Conservation (phyloP, 2,329 filamentous ascomycete genomes). For the Thielaviopsis musarum region DNA sequence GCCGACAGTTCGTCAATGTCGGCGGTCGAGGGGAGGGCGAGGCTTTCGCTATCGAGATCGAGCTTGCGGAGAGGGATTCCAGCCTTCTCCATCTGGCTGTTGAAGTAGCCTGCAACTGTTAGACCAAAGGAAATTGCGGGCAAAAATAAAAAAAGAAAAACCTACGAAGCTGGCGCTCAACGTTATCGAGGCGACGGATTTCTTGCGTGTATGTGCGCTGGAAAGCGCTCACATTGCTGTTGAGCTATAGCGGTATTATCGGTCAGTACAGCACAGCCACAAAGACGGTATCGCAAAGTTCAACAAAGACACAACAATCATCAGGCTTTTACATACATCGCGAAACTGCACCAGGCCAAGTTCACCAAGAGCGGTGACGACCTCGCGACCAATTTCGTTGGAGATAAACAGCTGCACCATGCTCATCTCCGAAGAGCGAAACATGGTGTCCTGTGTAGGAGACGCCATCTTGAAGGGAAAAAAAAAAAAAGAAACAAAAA, state of each 20-base stretch:
- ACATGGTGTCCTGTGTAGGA: constrained; percentile 72
- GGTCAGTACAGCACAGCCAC: constrained; percentile 12
- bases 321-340: constrained; percentile 44
- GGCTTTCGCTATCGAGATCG: constrained; percentile 73
- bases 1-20: constrained; percentile 95
- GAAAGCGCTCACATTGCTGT: constrained; percentile 82
- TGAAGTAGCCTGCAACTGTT: constrained; percentile 60
- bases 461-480: constrained; percentile 32
- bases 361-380: constrained; percentile 90
- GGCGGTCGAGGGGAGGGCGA: constrained; percentile 74
- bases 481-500: not conserved
- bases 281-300: not conserved
- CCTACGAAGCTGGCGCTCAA: constrained; percentile 90
- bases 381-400: constrained; percentile 96
- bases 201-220: constrained; percentile 96
- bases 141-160: constrained; percentile 15
- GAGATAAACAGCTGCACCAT: constrained; percentile 99
- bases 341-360: constrained; percentile 92
- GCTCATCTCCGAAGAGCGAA: constrained; percentile 99
- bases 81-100: constrained; percentile 87
- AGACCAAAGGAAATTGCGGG: too few species aligned
- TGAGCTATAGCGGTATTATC: constrained; percentile 45
- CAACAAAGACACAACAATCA: not conserved
- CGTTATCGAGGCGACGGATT: constrained; percentile 92
- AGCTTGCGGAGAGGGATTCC: constrained; percentile 74